Conservation (phyloP, 495 filamentous ascomycete species). For the Xylaria bambusicola region DNA sequence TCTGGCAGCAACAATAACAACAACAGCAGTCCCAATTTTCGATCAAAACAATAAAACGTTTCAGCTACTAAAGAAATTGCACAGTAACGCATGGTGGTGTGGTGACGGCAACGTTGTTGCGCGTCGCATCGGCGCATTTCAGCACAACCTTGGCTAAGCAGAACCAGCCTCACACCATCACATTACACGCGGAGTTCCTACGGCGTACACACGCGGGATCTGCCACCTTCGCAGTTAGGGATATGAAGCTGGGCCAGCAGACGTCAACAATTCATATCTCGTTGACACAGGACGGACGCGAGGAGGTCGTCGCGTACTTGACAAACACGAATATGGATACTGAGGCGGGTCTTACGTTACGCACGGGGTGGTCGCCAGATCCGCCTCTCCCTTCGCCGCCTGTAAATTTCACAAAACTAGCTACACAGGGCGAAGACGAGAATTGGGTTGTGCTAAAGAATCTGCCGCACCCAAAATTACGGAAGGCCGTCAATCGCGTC, state of each 20-base stretch:
- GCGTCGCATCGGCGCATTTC: conserved; percentile 64
- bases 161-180: conserved; percentile 63
- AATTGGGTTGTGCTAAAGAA: conserved; percentile 43
- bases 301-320: conserved; percentile 67
- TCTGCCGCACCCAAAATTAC: conserved; percentile 57
- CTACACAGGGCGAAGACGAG: conserved; percentile 40
- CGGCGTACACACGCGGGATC: conserved; percentile 65
- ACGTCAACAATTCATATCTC: conserved; percentile 70
- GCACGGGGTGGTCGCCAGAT: conserved; percentile 50
- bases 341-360: conserved; percentile 59
- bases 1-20: too few relatives aligned
- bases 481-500: conserved; percentile 58
- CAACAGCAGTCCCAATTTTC: too few relatives aligned
- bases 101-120: conserved; percentile 64
- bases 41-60: conserved; percentile 1
- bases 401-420: conserved; percentile 42
- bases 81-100: conserved; percentile 80
- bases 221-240: conserved; percentile 60
- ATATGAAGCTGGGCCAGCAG: conserved; percentile 70
- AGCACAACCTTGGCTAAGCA: conserved; percentile 59
- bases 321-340: conserved; percentile 62
- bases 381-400: conserved; percentile 47
- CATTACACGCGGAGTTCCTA: conserved; percentile 71
- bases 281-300: conserved; percentile 51
- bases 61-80: conserved; percentile 2